These are phyloP conservation scores for Dactylellina haptotyla DNA, from an alignment of 2,329 filamentous ascomycete species.

Conservation along the genomic window DNA sequence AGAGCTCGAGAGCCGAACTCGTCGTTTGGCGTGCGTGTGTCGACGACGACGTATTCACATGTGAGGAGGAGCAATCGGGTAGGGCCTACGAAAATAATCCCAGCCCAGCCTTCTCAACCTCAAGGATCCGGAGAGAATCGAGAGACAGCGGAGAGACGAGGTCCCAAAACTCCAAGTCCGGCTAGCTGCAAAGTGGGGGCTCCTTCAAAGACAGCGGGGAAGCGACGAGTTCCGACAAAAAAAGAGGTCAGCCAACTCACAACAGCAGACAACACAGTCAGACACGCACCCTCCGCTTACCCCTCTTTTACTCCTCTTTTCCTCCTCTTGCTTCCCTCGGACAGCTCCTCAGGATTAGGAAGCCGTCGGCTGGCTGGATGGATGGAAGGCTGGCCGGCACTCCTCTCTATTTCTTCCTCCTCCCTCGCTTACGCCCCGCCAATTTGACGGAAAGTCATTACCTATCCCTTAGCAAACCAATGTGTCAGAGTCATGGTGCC, in stretches of 20 bases:
- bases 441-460: background rate
- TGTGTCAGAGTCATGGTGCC: constrained; percentile 28
- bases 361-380: constrained; percentile 28
- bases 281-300: constrained; percentile 7
- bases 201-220: constrained; percentile 38
- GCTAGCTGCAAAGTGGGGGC: constrained; percentile 17
- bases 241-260: constrained; percentile 29
- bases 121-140: constrained; percentile 36
- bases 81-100: constrained; percentile 35
- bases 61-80: constrained; percentile 9
- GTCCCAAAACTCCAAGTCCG: too few relatives aligned
- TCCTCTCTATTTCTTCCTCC: background rate
- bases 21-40: constrained; percentile 2
- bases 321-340: background rate
- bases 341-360: background rate
- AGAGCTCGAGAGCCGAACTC: constrained; percentile 8
- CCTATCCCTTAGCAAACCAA: constrained; percentile 8
- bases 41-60: constrained; percentile 40
- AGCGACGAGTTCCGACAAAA: constrained; percentile 50
- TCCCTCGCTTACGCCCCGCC: constrained; percentile 27
- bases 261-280: constrained; percentile 42
- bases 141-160: constrained; percentile 7
- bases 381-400: constrained; percentile 23
- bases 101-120: constrained; percentile 11
- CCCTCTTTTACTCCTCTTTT: constrained; percentile 27